Conservation (phyloP, 1,284 basidiomycete species). For the Pyrrhoderma lamaoense region DNA sequence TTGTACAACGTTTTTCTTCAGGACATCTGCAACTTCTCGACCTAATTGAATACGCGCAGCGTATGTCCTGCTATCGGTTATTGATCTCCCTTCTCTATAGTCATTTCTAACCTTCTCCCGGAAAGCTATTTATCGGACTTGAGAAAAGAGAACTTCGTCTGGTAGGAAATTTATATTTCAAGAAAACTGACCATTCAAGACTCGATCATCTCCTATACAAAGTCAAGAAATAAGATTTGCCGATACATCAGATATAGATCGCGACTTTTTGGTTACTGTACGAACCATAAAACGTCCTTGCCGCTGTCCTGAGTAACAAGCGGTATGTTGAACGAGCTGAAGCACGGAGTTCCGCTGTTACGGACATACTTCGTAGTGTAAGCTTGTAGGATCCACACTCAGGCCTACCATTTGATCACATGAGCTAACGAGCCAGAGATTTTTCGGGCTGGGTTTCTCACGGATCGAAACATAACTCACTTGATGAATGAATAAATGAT, state of each 20-base stretch:
- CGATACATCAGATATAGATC: background rate
- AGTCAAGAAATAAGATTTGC: background rate
- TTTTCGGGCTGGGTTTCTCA: too few relatives aligned
- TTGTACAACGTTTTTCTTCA: slow-evolving; percentile 70
- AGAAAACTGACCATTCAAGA: slow-evolving; percentile 40
- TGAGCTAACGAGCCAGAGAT: too few relatives aligned
- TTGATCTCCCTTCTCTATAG: slow-evolving; percentile 35
- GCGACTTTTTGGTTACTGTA: background rate
- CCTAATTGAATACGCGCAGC: slow-evolving; percentile 47
- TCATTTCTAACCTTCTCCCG: slow-evolving; percentile 54
- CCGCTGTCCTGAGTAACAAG: slow-evolving; percentile 55
- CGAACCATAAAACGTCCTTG: slow-evolving; percentile 57
- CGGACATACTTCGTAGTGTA: too few relatives aligned
- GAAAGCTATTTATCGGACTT: slow-evolving; percentile 44
- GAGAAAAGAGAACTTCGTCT: slow-evolving; percentile 5
- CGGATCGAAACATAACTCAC: too few relatives aligned
- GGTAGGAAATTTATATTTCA: background rate
- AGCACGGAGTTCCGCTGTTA: slow-evolving; percentile 26
- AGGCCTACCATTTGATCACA: too few relatives aligned
- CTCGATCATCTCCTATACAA: slow-evolving; percentile 43
- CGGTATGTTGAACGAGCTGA: slow-evolving; percentile 68
- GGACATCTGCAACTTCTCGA: slow-evolving; percentile 57
- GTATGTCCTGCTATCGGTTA: slow-evolving; percentile 41
- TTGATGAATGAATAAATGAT: too few relatives aligned
- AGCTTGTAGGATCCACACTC: too few relatives aligned